Evolutionary conservation across 495 filamentous ascomycete genomes (phyloP).

Genomic region (Talaromyces liani): DNA sequence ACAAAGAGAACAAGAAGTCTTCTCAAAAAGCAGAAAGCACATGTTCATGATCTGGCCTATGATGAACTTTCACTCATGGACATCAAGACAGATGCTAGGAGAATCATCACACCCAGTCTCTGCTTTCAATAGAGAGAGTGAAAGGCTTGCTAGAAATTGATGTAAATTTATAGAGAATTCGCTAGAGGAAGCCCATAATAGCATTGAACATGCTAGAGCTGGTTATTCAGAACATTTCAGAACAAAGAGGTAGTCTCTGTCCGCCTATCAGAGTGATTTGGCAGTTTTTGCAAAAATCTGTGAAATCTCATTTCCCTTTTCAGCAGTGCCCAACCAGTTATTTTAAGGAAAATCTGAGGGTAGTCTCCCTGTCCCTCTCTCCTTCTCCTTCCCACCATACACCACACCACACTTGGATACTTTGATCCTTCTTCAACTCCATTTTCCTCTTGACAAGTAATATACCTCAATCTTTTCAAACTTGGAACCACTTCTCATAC

Average conservation of each 20-base stretch:
- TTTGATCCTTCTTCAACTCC: background rate
- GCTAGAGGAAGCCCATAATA: background rate
- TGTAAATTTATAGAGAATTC: background rate
- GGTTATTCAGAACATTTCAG: background rate
- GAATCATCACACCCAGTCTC: background rate
- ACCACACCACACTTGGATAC: background rate
- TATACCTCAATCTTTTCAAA: too few relatives aligned
- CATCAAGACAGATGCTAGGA: background rate
- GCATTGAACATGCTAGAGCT: background rate
- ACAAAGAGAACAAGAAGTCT: background rate
- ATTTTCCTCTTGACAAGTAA: too few relatives aligned
- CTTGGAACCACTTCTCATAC: too few relatives aligned
- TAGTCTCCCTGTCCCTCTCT: background rate
- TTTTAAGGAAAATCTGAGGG: background rate
- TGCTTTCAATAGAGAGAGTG: background rate
- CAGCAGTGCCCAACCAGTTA: background rate
- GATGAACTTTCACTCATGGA: background rate
- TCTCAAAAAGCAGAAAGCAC: background rate
- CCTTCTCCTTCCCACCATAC: background rate
- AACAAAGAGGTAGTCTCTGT: background rate
- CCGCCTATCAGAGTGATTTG: background rate
- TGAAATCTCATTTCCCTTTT: background rate
- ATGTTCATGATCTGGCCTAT: background rate
- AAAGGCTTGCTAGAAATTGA: background rate
- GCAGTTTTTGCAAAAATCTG: background rate